phyloP scores from a whole-genome alignment of 371 early-diverging fungal genomes.

The Apophysomyces trapeziformis region DNA sequence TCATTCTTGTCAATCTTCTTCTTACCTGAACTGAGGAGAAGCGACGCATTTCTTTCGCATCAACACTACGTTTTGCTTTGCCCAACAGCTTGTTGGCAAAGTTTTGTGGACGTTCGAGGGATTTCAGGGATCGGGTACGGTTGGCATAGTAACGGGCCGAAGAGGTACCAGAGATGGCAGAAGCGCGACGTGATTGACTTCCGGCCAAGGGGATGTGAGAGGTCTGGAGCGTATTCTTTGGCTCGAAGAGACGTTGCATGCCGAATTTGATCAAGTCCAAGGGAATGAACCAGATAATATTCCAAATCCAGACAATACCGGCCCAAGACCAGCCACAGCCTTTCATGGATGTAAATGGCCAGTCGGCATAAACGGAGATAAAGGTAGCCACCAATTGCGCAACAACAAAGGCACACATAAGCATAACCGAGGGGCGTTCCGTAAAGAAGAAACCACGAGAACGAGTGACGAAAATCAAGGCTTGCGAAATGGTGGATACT shows the following conservation, averaged over 20 bases:
- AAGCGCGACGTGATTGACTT: slow-evolving; percentile 46
- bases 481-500: slow-evolving; percentile 60
- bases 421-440: slow-evolving; percentile 53
- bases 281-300: slow-evolving; percentile 72
- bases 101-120: slow-evolving; percentile 47
- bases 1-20: slow-evolving; percentile 11
- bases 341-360: slow-evolving; percentile 56
- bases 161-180: slow-evolving; percentile 48
- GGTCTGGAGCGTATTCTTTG: slow-evolving; percentile 13
- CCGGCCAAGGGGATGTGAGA: slow-evolving; percentile 44
- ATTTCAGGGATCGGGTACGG: slow-evolving; percentile 48
- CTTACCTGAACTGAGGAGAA: slow-evolving; percentile 50
- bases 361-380: slow-evolving; percentile 59
- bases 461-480: slow-evolving; percentile 59
- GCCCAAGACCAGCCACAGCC: slow-evolving; percentile 61
- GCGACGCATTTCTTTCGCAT: slow-evolving; percentile 58
- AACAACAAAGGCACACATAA: slow-evolving; percentile 52
- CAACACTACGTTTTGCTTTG: slow-evolving; percentile 42
- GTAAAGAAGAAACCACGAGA: slow-evolving; percentile 55
- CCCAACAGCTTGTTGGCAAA: slow-evolving; percentile 45
- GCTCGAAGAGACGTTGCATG: slow-evolving; percentile 56
- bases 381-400: slow-evolving; percentile 60
- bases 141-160: slow-evolving; percentile 55
- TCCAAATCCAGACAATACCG: slow-evolving; percentile 66
- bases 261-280: slow-evolving; percentile 72